phyloP scores from a whole-genome alignment of 2,329 filamentous ascomycete genomes.

The Mycosphaerella arachidis region DNA sequence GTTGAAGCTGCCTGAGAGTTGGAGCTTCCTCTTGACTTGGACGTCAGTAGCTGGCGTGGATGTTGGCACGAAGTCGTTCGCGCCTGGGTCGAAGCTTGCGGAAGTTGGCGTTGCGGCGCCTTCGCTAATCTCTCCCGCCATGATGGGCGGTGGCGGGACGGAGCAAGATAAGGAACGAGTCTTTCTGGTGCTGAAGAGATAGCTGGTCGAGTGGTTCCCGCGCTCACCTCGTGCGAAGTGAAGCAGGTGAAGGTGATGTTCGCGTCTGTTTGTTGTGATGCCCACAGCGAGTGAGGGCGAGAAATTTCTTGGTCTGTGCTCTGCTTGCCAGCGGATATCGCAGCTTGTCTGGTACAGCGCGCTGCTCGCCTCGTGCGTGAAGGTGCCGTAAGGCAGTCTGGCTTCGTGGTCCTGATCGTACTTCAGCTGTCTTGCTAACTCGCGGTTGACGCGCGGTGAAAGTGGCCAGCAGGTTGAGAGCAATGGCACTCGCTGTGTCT shows the following conservation, averaged over 20 bases:
- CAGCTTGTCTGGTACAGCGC: background rate
- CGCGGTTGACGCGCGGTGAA: background rate
- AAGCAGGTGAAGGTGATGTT: background rate
- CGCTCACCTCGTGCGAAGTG: background rate
- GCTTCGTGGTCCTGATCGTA: background rate
- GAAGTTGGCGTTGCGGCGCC: constrained; percentile 4
- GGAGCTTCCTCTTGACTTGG: background rate
- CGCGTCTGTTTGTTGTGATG: background rate
- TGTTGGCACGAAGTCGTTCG: constrained; percentile 5
- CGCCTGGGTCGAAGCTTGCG: constrained; percentile 7
- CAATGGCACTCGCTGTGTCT: background rate
- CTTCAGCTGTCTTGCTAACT: background rate
- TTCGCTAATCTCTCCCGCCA: background rate
- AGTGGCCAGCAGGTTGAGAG: background rate
- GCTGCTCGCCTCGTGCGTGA: background rate
- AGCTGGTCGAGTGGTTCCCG: background rate
- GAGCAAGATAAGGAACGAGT: background rate
- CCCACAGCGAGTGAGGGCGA: background rate
- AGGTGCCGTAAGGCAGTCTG: background rate
- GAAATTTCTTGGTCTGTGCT: background rate
- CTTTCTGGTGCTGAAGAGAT: too few species aligned
- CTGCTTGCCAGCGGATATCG: background rate
- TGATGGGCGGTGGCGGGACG: background rate
- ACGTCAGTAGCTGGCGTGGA: background rate
- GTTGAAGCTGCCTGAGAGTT: background rate